Conservation (phyloP, 2,329 filamentous ascomycete species). For the Clonostachys byssicola region DNA sequence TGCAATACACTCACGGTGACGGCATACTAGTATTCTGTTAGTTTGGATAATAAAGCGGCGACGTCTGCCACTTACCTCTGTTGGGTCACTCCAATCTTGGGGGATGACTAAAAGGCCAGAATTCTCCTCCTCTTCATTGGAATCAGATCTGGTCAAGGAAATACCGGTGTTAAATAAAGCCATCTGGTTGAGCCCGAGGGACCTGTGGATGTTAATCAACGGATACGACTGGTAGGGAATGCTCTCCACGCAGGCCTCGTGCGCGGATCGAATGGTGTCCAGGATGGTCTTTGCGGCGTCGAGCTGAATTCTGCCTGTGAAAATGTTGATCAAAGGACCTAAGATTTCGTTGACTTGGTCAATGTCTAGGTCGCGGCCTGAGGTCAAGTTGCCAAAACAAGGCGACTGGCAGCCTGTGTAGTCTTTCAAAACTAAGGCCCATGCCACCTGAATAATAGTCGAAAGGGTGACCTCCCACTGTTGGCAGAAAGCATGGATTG, state of each 20-base stretch:
- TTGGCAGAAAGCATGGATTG: neutral
- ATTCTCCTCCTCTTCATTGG: no score
- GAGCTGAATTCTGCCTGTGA: conserved; percentile 36
- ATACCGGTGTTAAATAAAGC: neutral
- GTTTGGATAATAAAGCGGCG: no score
- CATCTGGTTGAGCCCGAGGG: conserved; percentile 4
- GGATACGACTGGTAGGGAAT: conserved; percentile 45
- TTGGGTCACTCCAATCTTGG: no score
- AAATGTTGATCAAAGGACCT: conserved; percentile 51
- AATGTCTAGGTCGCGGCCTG: conserved; percentile 48
- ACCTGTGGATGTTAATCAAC: conserved; percentile 36
- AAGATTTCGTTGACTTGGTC: conserved; percentile 40
- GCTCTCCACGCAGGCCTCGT: conserved; percentile 37
- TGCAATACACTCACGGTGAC: no score
- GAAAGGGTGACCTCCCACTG: conserved; percentile 32
- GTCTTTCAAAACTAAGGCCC: conserved; percentile 42
- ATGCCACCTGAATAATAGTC: conserved; percentile 44
- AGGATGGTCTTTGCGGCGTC: neutral
- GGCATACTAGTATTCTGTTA: no score
- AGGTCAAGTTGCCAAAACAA: conserved; percentile 49
- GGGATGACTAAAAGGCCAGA: no score
- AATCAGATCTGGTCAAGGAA: neutral
- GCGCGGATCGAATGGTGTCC: conserved; percentile 7
- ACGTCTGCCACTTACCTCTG: no score
- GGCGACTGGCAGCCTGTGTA: conserved; percentile 42